phyloP scores from a whole-genome alignment of 2,329 filamentous ascomycete species.

The Fusarium luffae region DNA sequence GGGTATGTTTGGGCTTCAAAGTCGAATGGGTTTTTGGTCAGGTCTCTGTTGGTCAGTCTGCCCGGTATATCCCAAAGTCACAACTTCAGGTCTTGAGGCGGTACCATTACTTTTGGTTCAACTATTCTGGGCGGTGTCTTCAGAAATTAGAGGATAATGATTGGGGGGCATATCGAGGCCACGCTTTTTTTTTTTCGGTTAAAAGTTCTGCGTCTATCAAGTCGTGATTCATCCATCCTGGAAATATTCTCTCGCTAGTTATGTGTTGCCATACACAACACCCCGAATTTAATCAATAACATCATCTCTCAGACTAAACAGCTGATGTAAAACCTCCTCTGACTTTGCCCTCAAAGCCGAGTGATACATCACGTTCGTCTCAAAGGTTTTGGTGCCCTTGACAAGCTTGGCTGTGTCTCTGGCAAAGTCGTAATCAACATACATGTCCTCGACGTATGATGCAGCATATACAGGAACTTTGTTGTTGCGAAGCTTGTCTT shows the following conservation, averaged over 20 bases:
- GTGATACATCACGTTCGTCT: slow-evolving; percentile 90
- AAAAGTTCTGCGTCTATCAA: slow-evolving; percentile 11
- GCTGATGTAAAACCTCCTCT: slow-evolving; percentile 79
- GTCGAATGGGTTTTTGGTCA: neutral
- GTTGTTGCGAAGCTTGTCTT: slow-evolving; percentile 77
- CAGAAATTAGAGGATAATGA: neutral
- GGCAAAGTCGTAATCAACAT: slow-evolving; percentile 82
- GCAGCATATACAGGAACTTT: slow-evolving; percentile 88
- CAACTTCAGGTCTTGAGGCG: neutral
- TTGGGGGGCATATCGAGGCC: neutral
- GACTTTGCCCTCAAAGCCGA: slow-evolving; percentile 79
- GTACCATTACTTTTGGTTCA: no score
- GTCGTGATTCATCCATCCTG: neutral
- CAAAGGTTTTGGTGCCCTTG: slow-evolving; percentile 80
- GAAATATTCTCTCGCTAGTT: neutral
- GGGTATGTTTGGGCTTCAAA: neutral
- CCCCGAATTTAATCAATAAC: slow-evolving; percentile 61
- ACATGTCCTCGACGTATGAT: slow-evolving; percentile 89
- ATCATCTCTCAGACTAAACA: slow-evolving; percentile 82
- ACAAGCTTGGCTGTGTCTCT: slow-evolving; percentile 79
- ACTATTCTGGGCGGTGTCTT: neutral
- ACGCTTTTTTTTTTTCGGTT: neutral
- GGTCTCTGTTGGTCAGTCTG: neutral
- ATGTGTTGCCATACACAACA: neutral
- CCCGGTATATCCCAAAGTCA: neutral